Base-by-base conservation (phyloP, 495 filamentous ascomycete species). In the Xanthoparmelia taractica region DNA sequence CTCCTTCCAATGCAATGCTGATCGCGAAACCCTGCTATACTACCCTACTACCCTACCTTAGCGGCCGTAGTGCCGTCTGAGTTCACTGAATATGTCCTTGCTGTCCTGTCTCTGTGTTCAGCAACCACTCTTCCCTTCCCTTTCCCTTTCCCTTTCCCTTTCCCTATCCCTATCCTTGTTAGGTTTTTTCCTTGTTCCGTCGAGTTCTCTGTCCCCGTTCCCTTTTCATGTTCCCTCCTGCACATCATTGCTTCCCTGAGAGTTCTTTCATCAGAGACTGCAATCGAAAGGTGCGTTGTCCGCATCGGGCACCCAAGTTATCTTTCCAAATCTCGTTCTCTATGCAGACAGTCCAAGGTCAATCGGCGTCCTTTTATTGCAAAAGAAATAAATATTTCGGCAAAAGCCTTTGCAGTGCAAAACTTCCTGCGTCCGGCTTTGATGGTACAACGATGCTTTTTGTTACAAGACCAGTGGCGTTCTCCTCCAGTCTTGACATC, bases 1-100 rank as follows among this genome's bases (percentile, higher is more conserved):
- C 50, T 54, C 50, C 50, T 54, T 31, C 25, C 13, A n/a, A 8
- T 54, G 50, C 50, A 54, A 54, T 54, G 50, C 27, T 54, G 18
- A 12, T 27, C 23, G 23, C 23, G 7, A 33, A 52, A 54, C 10
- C 29, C 48, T 48, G 45, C n/a, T 5, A 25, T 48, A n/a, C 45
- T 18, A 33, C 2, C 15, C 29, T 54, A 2, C 29, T 33, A 27
- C 17, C 3, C 48, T 18, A 52, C 7, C 27, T 12, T 1, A 52
- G 48, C 25, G 25, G 25, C 23, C 47, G 27, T 10, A 20, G 20
- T 20, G 20, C 41, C 41, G 41, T 45, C 41, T 45, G 41, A 7
- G 10, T 23, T n/a, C 10, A 27, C 23, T 25, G 45, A 2, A 23
- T 48, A 25, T 10, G 6, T 29, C 48, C 3, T 31, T 52, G 48